Evolutionary conservation across 1,139 yeast genomes (phyloP), one percentile per base, ranked within the genome.

Genomic region (Geotrichum australiense): DNA sequence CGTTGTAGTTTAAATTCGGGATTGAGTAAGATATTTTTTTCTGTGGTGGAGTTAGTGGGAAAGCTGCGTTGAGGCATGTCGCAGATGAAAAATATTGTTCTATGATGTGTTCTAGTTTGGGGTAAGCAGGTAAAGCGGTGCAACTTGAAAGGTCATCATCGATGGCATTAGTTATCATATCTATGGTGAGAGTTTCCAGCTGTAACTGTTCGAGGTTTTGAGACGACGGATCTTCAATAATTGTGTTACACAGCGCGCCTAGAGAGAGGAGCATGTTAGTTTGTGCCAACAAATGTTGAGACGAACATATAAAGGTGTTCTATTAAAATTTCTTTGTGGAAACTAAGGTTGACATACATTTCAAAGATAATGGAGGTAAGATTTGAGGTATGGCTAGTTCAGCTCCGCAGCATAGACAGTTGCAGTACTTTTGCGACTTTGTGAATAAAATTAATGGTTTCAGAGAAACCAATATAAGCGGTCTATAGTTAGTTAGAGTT

Each of bases 391-490:
- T 6, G 4, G n/a, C 35, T 5, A 31, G 24, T 5, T 71, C 53
- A 0, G 78, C 72, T 1, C 81, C 83, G 61, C 94, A 82, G 55
- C 93, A 82, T 5, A 58, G 53, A 47, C 76, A 71, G 34, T 45
- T 21, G 12, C n/a, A n/a, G n/a, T n/a, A n/a, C n/a, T n/a, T n/a
- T n/a, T n/a, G n/a, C n/a, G n/a, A n/a, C n/a, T n/a, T n/a, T n/a
- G n/a, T n/a, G n/a, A n/a, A n/a, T n/a, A n/a, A n/a, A n/a, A n/a
- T n/a, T n/a, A n/a, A n/a, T n/a, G n/a, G n/a, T n/a, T n/a, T n/a
- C n/a, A n/a, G n/a, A n/a, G n/a, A n/a, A n/a, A n/a, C n/a, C n/a
- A n/a, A n/a, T n/a, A n/a, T n/a, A n/a, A n/a, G n/a, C n/a, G n/a
- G n/a, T n/a, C n/a, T n/a, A n/a, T n/a, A n/a, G n/a, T n/a, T n/a